phyloP scores from a whole-genome alignment of 768 basidiomycete species.

The Boletus eberwhitei region DNA sequence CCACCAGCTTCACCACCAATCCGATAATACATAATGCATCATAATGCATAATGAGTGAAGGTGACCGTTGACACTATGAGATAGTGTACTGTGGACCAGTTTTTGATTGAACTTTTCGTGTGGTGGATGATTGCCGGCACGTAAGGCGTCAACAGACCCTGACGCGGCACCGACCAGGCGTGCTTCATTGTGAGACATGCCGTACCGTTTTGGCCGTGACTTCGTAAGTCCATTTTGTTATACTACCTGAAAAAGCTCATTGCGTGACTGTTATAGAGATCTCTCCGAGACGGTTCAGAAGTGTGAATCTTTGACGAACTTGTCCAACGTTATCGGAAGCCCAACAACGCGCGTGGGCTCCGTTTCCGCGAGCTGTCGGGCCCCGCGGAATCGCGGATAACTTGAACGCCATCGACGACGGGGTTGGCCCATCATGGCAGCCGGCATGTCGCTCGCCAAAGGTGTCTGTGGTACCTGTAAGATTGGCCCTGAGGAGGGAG shows the following conservation, averaged over 20 bases:
- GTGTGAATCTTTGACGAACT: not conserved
- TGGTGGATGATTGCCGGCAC: too few relatives aligned
- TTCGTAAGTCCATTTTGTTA: not conserved
- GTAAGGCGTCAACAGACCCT: not conserved
- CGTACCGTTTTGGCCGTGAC: not conserved
- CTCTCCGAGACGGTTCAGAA: not conserved
- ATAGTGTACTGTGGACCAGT: too few relatives aligned
- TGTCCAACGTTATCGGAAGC: not conserved
- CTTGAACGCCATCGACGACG: too few relatives aligned
- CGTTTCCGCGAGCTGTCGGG: too few relatives aligned
- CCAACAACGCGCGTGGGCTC: too few relatives aligned
- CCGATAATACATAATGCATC: too few relatives aligned
- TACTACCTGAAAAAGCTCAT: not conserved
- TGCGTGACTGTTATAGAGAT: not conserved
- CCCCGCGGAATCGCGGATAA: too few relatives aligned
- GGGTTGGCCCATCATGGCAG: not conserved
- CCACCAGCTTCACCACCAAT: too few relatives aligned
- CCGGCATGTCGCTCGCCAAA: not conserved
- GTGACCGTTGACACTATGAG: too few relatives aligned
- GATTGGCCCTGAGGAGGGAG: constrained; percentile 13
- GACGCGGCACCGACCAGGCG: not conserved
- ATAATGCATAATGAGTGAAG: too few relatives aligned
- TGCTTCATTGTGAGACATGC: not conserved
- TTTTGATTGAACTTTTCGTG: too few relatives aligned
- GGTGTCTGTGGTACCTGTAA: constrained; percentile 9